These are phyloP conservation scores for Excoecaria cochinchinensis DNA, from an alignment of 345 rosid genomes.

Conservation along the genomic window DNA sequence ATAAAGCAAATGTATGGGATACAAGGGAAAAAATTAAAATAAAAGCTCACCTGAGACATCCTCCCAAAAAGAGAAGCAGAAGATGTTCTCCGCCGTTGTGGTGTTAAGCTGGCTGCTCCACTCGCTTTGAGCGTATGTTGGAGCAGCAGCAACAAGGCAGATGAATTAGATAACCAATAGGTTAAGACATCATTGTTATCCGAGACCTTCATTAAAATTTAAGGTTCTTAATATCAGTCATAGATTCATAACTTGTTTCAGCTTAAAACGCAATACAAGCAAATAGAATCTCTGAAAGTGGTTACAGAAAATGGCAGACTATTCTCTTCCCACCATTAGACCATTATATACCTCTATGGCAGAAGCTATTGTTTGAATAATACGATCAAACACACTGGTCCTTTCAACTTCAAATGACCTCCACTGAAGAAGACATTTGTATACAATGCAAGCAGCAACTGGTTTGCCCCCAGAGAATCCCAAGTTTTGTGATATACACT, in stretches of 20 bases:
- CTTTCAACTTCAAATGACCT: constrained; percentile 98
- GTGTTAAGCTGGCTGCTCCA: constrained; percentile 98
- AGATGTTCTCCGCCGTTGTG: constrained; percentile 88
- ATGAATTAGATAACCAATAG: constrained; percentile 95
- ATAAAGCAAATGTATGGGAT: constrained; percentile 6
- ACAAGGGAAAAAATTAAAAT: neutral
- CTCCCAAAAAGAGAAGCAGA: constrained; percentile 94
- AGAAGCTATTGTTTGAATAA: constrained; percentile 91
- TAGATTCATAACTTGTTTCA: constrained; percentile 13
- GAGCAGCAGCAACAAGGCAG: constrained; percentile 76
- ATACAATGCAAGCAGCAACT: constrained; percentile 89
- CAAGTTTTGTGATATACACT: constrained; percentile 85
- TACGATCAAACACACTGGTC: constrained; percentile 89
- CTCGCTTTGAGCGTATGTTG: constrained; percentile 96
- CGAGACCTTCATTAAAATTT: constrained; percentile 54
- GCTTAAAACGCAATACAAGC: constrained; percentile 10
- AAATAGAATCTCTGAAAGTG: neutral
- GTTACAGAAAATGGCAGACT: neutral
- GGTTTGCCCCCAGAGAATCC: constrained; percentile 92
- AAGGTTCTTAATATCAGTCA: constrained; percentile 30
- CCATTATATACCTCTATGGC: constrained; percentile 60
- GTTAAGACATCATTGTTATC: constrained; percentile 79
- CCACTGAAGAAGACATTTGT: constrained; percentile 97
- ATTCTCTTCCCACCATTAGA: neutral
- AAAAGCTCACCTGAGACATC: constrained; percentile 85